These are phyloP conservation scores for Anisodus tanguticus DNA, from an alignment of 257 asterid species.

Conservation along the genomic window DNA sequence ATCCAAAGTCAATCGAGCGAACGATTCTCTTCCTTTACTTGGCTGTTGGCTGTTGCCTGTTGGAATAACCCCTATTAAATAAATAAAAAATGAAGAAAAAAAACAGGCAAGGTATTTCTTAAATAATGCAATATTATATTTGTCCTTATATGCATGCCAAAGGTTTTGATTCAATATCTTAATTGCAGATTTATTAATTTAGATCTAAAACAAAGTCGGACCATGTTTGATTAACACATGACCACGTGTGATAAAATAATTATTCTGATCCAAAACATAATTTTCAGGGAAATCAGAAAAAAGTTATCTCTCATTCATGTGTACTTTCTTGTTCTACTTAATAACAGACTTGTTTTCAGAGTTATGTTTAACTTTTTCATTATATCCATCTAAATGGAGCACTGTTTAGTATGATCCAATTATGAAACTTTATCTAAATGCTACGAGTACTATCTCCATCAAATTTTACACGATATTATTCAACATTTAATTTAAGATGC, in stretches of 20 bases:
- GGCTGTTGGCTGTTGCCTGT: background rate
- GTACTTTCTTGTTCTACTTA: background rate
- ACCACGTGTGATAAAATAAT: background rate
- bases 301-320: background rate
- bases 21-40: background rate
- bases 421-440: background rate
- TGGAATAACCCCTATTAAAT: background rate
- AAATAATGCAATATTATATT: background rate
- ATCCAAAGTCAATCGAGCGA: constrained; percentile 4
- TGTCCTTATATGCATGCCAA: constrained; percentile 10
- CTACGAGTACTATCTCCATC: background rate
- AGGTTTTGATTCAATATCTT: background rate
- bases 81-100: background rate
- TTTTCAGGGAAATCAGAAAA: background rate
- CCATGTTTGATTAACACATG: background rate
- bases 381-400: background rate
- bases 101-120: background rate
- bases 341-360: background rate
- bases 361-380: background rate
- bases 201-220: background rate
- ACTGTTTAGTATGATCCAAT: background rate
- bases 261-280: background rate
- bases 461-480: no score
- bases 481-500: background rate
- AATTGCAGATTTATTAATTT: background rate